Evolutionary conservation across 208 protist species (phyloP), one percentile per base, ranked within the genome.

Genomic region (Crithidia brevicula): DNA sequence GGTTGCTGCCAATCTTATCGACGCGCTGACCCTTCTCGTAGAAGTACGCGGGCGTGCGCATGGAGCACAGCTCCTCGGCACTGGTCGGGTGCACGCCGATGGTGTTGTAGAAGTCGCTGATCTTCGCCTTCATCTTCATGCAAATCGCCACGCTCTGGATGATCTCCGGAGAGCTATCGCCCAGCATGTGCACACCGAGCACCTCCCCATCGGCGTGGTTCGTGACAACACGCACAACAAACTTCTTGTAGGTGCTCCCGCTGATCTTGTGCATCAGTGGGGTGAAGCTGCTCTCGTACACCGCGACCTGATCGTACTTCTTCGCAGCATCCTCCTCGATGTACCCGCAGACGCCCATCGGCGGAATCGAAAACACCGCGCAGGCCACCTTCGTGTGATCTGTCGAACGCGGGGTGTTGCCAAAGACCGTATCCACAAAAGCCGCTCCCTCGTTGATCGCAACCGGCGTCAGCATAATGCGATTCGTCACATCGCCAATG

Each of bases 41-140:
- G 72, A 79, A 93, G 77, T 96, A 91, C 3, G 88, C 72, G 0
- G 91, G 89, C 1, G 84, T 93, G 25, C 85, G 77, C 85, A 98
- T 88, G 8, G 91, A 97, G 60, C 85, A 94, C 49, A 98, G 84
- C 77, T 97, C 94, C 76, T 99, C 97, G 13, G 96, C 96, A 51
- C 78, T 88, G 23, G 97, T 98, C 16, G 98, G 98, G 72, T 99
- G 98, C 28, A 99, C 97, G 65, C 97, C 97, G 50, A 99, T 97
- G 30, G 93, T 95, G 64, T 73, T 85, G 77, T 98, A 95, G 69
- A 99, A 97, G 70, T 98, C 86, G 23, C 64, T 77, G 69, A 98
- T 98, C 49, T 97, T 98, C 11, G 95, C 96, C 16, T 83, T 82
- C 68, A 96, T 84, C 67, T 89, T 97, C 67, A 98, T 74, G 59